Evolutionary conservation across 2,329 filamentous ascomycete species (phyloP).

Genomic region (Trichoderma sp.): DNA sequence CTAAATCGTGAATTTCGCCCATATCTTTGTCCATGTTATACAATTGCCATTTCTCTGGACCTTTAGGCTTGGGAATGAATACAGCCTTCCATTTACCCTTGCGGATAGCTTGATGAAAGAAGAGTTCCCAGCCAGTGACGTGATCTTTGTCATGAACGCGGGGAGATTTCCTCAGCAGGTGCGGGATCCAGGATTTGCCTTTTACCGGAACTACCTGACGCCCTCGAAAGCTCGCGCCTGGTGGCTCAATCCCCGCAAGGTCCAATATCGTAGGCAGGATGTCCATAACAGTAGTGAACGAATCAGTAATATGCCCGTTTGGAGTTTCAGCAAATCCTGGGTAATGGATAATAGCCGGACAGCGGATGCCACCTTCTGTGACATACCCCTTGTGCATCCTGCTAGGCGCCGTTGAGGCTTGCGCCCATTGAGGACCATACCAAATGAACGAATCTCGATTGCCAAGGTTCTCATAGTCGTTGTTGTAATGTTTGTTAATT

Average conservation of each 20-base stretch:
- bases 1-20: slow-evolving; percentile 36
- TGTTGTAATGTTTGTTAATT: slow-evolving; percentile 56
- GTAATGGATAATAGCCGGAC: slow-evolving; percentile 5
- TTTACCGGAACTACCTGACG: slow-evolving; percentile 10
- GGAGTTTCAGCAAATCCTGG: background rate
- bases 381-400: slow-evolving; percentile 42
- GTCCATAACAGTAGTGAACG: slow-evolving; percentile 14
- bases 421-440: slow-evolving; percentile 60
- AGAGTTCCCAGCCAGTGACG: slow-evolving; percentile 11
- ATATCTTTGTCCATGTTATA: slow-evolving; percentile 36
- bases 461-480: slow-evolving; percentile 53
- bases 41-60: slow-evolving; percentile 33
- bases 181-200: slow-evolving; percentile 3
- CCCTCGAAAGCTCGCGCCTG: background rate
- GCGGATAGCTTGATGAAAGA: slow-evolving; percentile 9
- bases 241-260: background rate
- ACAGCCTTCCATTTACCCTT: slow-evolving; percentile 15
- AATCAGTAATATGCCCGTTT: background rate
- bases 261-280: slow-evolving; percentile 9
- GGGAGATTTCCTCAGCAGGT: background rate
- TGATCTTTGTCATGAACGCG: slow-evolving; percentile 1
- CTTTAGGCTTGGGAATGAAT: slow-evolving; percentile 4
- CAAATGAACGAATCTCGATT: slow-evolving; percentile 59
- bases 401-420: slow-evolving; percentile 41
- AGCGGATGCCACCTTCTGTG: slow-evolving; percentile 48